Conservation (phyloP, 1,139 yeast species). For the Debaryomyces udenii region DNA sequence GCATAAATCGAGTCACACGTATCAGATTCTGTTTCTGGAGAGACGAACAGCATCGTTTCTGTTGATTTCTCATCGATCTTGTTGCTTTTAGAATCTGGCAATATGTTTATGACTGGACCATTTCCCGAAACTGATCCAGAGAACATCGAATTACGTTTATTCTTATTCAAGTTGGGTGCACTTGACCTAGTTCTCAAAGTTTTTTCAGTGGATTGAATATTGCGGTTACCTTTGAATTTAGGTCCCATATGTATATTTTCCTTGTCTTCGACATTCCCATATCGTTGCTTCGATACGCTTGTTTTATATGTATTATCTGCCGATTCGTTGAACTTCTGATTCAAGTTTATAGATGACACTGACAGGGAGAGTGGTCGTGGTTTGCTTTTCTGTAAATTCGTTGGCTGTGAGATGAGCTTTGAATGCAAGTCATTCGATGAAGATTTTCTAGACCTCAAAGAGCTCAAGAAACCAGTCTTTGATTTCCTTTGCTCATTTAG, state of each 20-base stretch:
- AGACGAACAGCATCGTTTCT: not conserved
- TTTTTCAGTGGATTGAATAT: slow-evolving; percentile 11
- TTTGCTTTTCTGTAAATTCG: slow-evolving; percentile 10
- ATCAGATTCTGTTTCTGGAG: slow-evolving; percentile 4
- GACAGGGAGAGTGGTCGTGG: slow-evolving; percentile 22
- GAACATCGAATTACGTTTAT: slow-evolving; percentile 13
- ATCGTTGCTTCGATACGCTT: slow-evolving; percentile 16
- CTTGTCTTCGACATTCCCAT: slow-evolving; percentile 16
- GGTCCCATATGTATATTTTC: slow-evolving; percentile 14
- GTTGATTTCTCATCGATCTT: slow-evolving; percentile 9
- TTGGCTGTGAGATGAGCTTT: slow-evolving; percentile 12
- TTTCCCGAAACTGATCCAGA: not conserved
- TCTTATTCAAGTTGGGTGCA: slow-evolving; percentile 24
- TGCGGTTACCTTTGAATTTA: slow-evolving; percentile 3
- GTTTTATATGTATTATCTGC: slow-evolving; percentile 13
- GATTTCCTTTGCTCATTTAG: slow-evolving; percentile 27
- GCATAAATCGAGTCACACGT: slow-evolving; percentile 2
- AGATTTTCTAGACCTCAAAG: slow-evolving; percentile 24
- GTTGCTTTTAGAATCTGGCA: slow-evolving; percentile 10
- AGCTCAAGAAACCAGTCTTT: slow-evolving; percentile 23
- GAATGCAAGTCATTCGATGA: slow-evolving; percentile 18
- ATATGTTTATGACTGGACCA: slow-evolving; percentile 7
- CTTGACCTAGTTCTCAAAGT: slow-evolving; percentile 27
- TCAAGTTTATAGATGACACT: slow-evolving; percentile 19
- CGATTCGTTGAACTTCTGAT: slow-evolving; percentile 12